Evolutionary conservation across 192 early-diverging fungal species (phyloP).

Genomic region (Podochytrium sp.): DNA sequence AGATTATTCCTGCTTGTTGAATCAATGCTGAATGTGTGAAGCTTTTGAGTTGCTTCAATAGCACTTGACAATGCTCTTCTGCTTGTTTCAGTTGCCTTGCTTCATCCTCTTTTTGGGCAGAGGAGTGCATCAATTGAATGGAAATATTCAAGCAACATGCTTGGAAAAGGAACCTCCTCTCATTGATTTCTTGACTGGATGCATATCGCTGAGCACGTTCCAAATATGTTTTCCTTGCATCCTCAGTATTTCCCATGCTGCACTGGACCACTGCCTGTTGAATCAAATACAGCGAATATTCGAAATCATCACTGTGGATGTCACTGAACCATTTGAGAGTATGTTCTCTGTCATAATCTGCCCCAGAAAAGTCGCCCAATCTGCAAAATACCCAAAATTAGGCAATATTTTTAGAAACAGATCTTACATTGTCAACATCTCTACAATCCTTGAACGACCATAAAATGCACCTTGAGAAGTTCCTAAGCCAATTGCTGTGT

Average conservation of each 20-base stretch:
- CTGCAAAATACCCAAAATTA: constrained; percentile 1
- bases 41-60: not conserved
- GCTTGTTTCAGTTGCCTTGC: not conserved
- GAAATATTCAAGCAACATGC: not conserved
- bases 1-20: constrained; percentile 7
- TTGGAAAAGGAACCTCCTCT: not conserved
- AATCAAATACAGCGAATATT: not conserved
- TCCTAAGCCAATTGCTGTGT: constrained; percentile 13
- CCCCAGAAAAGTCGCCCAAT: constrained; percentile 24
- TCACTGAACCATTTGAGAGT: not conserved
- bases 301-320: not conserved
- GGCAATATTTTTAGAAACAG: not conserved
- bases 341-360: constrained; percentile 18
- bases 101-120: constrained; percentile 9
- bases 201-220: not conserved
- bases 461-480: constrained; percentile 15
- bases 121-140: not conserved
- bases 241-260: not conserved
- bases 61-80: constrained; percentile 6
- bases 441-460: constrained; percentile 8
- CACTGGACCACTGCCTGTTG: constrained; percentile 23
- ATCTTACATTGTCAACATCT: constrained; percentile 18
- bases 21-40: not conserved
- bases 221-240: constrained; percentile 8
- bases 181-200: not conserved